phyloP scores from a whole-genome alignment of 1,284 basidiomycete genomes.

The Schizophyllum commune region DNA sequence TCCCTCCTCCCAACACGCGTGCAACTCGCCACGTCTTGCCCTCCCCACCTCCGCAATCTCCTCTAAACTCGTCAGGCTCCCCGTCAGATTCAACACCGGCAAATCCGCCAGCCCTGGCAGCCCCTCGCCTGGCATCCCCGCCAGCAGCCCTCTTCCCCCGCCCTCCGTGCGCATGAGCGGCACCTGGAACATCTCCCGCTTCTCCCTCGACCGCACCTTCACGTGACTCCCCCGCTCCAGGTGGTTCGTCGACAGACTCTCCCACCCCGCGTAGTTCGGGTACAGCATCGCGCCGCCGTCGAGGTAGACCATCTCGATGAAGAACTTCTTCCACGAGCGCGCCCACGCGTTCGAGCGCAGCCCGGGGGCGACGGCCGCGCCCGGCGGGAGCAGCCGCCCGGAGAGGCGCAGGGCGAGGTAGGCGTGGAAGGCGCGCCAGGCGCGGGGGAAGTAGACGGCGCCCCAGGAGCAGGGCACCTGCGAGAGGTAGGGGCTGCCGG shows the following conservation, averaged over 20 bases:
- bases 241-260: slow-evolving; percentile 78
- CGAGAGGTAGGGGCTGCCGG: slow-evolving; percentile 68
- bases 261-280: slow-evolving; percentile 65
- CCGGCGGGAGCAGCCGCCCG: slow-evolving; percentile 33
- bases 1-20: not conserved
- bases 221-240: slow-evolving; percentile 78
- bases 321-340: slow-evolving; percentile 80
- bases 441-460: slow-evolving; percentile 81
- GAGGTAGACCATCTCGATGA: slow-evolving; percentile 76
- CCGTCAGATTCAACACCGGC: slow-evolving; percentile 67
- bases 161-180: slow-evolving; percentile 50
- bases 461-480: slow-evolving; percentile 87
- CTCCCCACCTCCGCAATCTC: slow-evolving; percentile 4
- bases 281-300: slow-evolving; percentile 82
- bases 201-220: slow-evolving; percentile 46
- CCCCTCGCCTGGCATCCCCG: slow-evolving; percentile 42
- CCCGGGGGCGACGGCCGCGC: slow-evolving; percentile 50
- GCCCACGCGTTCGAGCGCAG: slow-evolving; percentile 76
- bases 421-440: slow-evolving; percentile 77
- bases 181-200: slow-evolving; percentile 56
- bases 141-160: slow-evolving; percentile 16
- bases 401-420: slow-evolving; percentile 66
- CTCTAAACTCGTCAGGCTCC: slow-evolving; percentile 39
- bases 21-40: not conserved
- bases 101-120: slow-evolving; percentile 49